phyloP scores from a whole-genome alignment of 257 asterid species.

The Fraxinus pennsylvanica region DNA sequence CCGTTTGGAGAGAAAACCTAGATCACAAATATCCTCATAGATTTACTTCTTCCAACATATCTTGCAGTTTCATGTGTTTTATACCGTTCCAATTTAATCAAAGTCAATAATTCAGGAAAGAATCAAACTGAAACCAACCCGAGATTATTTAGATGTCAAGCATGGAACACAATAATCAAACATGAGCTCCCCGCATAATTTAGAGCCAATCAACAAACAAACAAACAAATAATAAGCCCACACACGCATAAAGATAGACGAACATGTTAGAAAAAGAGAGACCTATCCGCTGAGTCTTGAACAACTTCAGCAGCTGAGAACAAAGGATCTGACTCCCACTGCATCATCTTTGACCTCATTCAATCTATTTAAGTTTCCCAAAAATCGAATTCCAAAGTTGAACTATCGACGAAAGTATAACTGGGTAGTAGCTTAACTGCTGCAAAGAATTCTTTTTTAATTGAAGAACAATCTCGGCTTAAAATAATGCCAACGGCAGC shows the following conservation, averaged over 20 bases:
- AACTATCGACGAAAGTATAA: background rate
- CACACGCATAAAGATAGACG: background rate
- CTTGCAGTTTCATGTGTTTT: background rate
- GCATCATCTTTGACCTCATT: conserved; percentile 30
- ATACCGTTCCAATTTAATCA: background rate
- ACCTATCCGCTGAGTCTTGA: conserved; percentile 54
- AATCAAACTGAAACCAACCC: background rate
- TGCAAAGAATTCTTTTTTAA: too few relatives aligned
- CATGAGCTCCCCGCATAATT: too few relatives aligned
- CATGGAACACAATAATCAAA: too few relatives aligned
- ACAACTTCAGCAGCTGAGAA: conserved; percentile 51
- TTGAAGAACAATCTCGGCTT: background rate
- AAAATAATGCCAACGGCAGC: background rate
- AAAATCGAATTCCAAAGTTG: background rate
- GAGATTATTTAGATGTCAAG: too few relatives aligned
- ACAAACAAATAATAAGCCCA: background rate
- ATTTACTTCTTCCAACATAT: background rate
- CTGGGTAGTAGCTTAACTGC: background rate
- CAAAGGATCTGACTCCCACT: conserved; percentile 49
- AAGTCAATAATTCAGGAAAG: background rate
- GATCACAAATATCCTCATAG: background rate
- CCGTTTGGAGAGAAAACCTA: too few relatives aligned
- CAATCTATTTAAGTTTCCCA: conserved; percentile 1
- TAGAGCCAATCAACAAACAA: background rate
- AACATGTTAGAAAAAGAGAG: conserved; percentile 19